Percentiles rank a stretch among this genome's conserved stretches.
Evolutionary conservation across 441 rosid genomes (phyloP).

Genomic region (Lepidium campestre): DNA sequence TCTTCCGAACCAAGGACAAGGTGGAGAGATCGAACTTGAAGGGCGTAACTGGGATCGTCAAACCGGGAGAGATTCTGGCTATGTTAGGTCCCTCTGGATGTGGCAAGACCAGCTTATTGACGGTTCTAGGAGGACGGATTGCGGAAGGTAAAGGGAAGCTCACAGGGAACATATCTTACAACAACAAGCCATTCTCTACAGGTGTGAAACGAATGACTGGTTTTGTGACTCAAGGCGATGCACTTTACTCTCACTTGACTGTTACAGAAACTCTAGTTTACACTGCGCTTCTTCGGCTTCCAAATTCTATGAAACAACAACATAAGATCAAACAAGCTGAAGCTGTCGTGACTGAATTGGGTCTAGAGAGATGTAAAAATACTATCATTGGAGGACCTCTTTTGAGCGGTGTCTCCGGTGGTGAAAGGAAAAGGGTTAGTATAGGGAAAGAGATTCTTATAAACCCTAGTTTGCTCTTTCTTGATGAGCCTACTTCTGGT

Average conservation of each 20-base stretch:
- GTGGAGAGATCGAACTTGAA: slow-evolving; percentile 44
- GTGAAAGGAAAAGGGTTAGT: slow-evolving; percentile 86
- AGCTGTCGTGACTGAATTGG: slow-evolving; percentile 53
- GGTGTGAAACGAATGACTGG: slow-evolving; percentile 39
- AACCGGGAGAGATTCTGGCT: slow-evolving; percentile 61
- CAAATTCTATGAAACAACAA: slow-evolving; percentile 32
- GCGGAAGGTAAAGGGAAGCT: slow-evolving; percentile 38
- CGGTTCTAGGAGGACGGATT: slow-evolving; percentile 50
- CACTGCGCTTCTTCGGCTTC: slow-evolving; percentile 50
- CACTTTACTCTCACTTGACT: slow-evolving; percentile 47
- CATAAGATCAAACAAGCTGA: slow-evolving; percentile 73
- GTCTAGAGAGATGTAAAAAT: slow-evolving; percentile 59
- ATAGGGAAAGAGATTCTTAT: slow-evolving; percentile 86
- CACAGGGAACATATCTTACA: slow-evolving; percentile 40
- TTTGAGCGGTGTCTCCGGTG: slow-evolving; percentile 76
- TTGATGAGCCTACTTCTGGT: slow-evolving; percentile 93
- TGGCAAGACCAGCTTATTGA: slow-evolving; percentile 56
- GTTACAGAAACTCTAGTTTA: slow-evolving; percentile 47
- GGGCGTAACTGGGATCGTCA: slow-evolving; percentile 43
- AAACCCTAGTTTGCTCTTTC: slow-evolving; percentile 75
- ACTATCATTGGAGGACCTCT: slow-evolving; percentile 70
- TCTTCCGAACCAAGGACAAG: slow-evolving; percentile 9
- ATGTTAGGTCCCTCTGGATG: slow-evolving; percentile 68
- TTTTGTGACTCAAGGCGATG: slow-evolving; percentile 54
- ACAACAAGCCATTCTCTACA: slow-evolving; percentile 37